Evolutionary conservation across 139 green algal species (phyloP).

Genomic region (Dunaliella primolecta): DNA sequence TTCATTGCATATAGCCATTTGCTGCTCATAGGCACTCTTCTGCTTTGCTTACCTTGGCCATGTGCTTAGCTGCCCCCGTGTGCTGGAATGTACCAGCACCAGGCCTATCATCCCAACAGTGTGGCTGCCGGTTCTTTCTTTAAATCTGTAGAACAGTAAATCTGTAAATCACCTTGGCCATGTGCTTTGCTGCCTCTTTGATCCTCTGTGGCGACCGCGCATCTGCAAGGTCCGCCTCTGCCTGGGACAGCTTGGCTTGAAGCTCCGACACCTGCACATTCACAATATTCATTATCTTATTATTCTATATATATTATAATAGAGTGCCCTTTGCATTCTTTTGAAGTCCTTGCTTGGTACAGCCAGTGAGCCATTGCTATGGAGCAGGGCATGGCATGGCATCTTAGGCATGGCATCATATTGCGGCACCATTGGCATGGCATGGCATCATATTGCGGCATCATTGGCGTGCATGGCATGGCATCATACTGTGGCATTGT

Average conservation of each 20-base stretch:
- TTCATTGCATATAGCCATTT: no score
- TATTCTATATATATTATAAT: not conserved
- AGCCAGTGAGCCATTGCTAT: not conserved
- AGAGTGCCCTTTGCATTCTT: no score
- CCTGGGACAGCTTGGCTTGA: not conserved
- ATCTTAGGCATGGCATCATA: not conserved
- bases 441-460: not conserved
- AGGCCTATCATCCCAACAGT: no score
- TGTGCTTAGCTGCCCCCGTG: no score
- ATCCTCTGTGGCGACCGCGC: not conserved
- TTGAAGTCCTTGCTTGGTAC: no score
- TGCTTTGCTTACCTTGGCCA: no score
- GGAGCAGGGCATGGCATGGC: not conserved
- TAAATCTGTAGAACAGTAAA: no score
- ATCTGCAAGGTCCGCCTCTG: not conserved
- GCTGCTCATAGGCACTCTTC: no score
- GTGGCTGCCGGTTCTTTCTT: no score
- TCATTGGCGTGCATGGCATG: no score
- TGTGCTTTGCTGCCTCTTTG: not conserved
- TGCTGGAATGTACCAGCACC: no score
- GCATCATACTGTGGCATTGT: no score
- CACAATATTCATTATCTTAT: not conserved
- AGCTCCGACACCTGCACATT: not conserved
- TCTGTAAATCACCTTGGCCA: not conserved
- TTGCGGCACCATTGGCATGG: not conserved